Evolutionary conservation across 2,329 filamentous ascomycete genomes (phyloP).

Genomic region (Paraconiothyrium sp.): DNA sequence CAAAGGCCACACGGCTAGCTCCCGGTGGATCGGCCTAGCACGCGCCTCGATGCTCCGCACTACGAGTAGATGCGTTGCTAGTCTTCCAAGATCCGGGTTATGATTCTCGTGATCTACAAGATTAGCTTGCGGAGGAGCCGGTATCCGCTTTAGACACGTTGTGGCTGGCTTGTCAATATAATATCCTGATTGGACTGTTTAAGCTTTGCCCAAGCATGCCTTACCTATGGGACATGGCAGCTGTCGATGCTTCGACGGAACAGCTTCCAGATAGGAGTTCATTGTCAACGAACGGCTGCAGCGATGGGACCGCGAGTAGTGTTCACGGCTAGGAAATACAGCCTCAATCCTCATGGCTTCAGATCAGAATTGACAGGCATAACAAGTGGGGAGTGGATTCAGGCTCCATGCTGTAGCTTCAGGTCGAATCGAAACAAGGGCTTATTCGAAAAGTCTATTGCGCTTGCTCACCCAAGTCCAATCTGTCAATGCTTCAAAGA

Average conservation of each 20-base stretch:
- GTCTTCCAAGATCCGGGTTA: not conserved
- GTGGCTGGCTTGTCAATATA: not conserved
- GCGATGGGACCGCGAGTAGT: not conserved
- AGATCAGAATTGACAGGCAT: not conserved
- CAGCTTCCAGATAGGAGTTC: not conserved
- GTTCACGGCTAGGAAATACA: not conserved
- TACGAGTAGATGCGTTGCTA: not conserved
- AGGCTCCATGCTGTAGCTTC: not conserved
- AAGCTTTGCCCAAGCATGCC: not conserved
- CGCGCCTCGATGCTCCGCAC: not conserved
- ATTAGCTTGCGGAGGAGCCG: not conserved
- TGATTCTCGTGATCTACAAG: not conserved
- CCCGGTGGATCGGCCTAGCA: not conserved
- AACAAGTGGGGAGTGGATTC: not conserved
- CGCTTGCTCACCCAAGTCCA: not conserved
- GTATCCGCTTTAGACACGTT: not conserved
- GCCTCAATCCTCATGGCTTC: not conserved
- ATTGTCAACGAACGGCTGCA: not conserved
- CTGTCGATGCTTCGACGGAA: not conserved
- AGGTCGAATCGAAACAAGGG: not conserved
- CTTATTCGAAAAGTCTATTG: not conserved
- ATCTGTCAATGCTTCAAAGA: not conserved
- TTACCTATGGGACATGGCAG: not conserved
- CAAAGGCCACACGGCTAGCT: not conserved
- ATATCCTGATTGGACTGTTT: not conserved